Base-by-base conservation (phyloP, 345 rosid species). In the Salix caprea region DNA sequence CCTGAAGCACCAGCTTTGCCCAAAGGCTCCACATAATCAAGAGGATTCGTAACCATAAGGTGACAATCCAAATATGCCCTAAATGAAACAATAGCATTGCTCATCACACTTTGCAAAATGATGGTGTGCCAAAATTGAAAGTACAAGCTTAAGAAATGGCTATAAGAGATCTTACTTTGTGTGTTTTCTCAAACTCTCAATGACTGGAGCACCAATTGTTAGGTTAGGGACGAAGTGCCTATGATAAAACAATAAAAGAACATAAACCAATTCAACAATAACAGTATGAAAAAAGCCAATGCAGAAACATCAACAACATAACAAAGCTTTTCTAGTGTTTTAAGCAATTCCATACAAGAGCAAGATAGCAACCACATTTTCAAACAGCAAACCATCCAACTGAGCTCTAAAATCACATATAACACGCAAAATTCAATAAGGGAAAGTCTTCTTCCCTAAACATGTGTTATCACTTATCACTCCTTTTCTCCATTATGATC, bases 51-150 rank as follows among this genome's bases (percentile, higher is more conserved):
- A 64, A 94, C 98, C 97, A 94, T 91, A 66, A 94, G 89, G 81
- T 91, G 99, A 82, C 99, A 95, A 84, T 95, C 99, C 77, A 95
- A 84, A 86, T 89, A 95, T 66, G 97, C 96, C 85, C 96, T 95
- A 65, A 76, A 40, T 73, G 72, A 78, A 78, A 67, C 44, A 40
- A 40, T 40, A 40, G 0, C 21, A 36, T 72, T 48, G 30, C 6
- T 7, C 12, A 36, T 50, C 56, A 9, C 6, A 1, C 50, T 24
- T 52, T 62, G 2, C 69, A 66, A 67, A 42, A 60, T 71, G 75
- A 24, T 0, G 21, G 34, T 52, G 50, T 44, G 16, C 50, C 50
- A 44, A 44, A 44, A 66, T 5, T 16, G 12, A 71, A 34, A 60
- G 23, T n/a, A 46, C 34, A 15, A 37, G 12, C 50, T 37, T 37